Evolutionary conservation across 805 yeast species (phyloP).

Genomic region (Yarrowia hollandica): DNA sequence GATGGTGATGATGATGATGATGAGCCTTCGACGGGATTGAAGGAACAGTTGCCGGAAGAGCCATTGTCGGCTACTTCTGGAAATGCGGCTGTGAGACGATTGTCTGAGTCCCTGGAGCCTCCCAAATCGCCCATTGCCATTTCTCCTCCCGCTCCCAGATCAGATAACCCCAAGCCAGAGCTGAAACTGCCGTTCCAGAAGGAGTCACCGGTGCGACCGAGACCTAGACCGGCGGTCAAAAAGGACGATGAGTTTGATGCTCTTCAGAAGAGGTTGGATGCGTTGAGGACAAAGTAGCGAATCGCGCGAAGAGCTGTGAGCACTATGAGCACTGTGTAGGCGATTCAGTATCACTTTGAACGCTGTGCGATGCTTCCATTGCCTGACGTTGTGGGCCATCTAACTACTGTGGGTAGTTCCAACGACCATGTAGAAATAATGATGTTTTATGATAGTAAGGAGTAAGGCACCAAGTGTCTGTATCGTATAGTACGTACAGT

Average conservation of each 20-base stretch:
- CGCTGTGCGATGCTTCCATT: too few relatives aligned
- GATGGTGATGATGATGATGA: slow-evolving; percentile 41
- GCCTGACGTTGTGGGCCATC: too few relatives aligned
- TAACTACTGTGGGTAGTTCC: too few relatives aligned
- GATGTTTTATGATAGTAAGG: too few relatives aligned
- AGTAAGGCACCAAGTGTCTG: too few relatives aligned
- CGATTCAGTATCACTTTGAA: too few relatives aligned
- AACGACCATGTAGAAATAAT: too few relatives aligned
- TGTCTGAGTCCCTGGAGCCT: slow-evolving; percentile 34
- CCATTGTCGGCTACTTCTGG: slow-evolving; percentile 31
- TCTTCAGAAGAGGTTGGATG: slow-evolving; percentile 72
- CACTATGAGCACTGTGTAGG: not conserved
- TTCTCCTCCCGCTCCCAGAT: slow-evolving; percentile 39
- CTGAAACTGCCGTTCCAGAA: slow-evolving; percentile 32
- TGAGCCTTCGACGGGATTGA: slow-evolving; percentile 24
- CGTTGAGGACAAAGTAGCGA: slow-evolving; percentile 50
- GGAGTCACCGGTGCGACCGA: slow-evolving; percentile 11
- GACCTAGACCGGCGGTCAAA: slow-evolving; percentile 26
- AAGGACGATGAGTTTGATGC: slow-evolving; percentile 56
- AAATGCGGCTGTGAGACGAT: slow-evolving; percentile 32
- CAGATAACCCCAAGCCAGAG: slow-evolving; percentile 41
- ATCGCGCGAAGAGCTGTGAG: not conserved
- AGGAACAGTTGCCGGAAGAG: slow-evolving; percentile 28
- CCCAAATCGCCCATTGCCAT: slow-evolving; percentile 40
- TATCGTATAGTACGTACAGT: too few relatives aligned